phyloP scores from a whole-genome alignment of 2,329 filamentous ascomycete genomes.

The Phialemonium atrogriseum region DNA sequence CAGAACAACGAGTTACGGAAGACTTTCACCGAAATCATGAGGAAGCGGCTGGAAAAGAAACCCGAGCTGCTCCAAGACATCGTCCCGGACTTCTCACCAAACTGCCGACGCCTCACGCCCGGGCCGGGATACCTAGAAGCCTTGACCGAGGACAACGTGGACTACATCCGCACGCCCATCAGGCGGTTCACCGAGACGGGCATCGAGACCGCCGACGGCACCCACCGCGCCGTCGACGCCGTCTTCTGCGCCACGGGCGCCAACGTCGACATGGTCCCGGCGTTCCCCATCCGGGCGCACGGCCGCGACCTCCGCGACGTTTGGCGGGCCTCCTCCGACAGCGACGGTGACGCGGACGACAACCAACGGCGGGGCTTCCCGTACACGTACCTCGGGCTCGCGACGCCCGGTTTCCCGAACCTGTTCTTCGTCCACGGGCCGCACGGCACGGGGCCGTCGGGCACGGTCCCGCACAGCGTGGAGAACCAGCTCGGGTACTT shows the following conservation, averaged over 20 bases:
- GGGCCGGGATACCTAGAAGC: conserved; percentile 62
- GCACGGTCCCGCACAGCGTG: conserved; percentile 58
- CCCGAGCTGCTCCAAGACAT: conserved; percentile 47
- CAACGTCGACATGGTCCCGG: conserved; percentile 49
- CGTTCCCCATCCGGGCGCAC: conserved; percentile 50
- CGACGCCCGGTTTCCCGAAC: conserved; percentile 59
- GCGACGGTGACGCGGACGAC: too few relatives aligned
- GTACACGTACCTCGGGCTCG: conserved; percentile 58
- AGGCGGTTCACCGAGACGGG: conserved; percentile 48
- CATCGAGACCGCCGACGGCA: conserved; percentile 52
- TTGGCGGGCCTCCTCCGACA: conserved; percentile 49
- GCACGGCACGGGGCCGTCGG: conserved; percentile 49
- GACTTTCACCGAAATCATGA: conserved; percentile 45
- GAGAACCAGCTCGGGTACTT: conserved; percentile 60
- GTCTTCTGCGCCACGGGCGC: conserved; percentile 63
- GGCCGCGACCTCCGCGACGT: conserved; percentile 44
- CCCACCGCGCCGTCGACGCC: conserved; percentile 49
- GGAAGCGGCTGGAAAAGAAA: conserved; percentile 40
- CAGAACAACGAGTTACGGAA: conserved; percentile 38
- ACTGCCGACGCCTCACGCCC: conserved; percentile 57
- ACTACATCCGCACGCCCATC: conserved; percentile 50
- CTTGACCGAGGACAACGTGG: conserved; percentile 52
- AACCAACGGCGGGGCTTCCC: conserved; percentile 55
- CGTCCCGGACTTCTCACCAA: conserved; percentile 54
- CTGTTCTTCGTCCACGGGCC: conserved; percentile 57